These are phyloP conservation scores for Cyathus striatus DNA, from an alignment of 768 basidiomycete genomes.

Conservation along the genomic window DNA sequence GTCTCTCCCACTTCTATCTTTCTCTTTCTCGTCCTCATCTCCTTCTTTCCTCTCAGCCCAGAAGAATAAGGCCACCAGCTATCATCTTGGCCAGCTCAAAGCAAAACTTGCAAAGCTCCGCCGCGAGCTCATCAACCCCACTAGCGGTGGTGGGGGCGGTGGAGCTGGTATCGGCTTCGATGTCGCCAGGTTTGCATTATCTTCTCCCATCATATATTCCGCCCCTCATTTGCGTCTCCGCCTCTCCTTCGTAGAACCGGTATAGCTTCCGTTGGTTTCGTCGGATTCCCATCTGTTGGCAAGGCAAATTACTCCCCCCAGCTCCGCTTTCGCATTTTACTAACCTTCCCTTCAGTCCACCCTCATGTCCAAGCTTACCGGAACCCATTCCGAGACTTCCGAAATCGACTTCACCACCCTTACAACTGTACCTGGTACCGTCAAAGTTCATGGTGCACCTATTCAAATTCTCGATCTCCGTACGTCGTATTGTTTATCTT, in stretches of 20 bases:
- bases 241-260: constrained; percentile 60
- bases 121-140: constrained; percentile 83
- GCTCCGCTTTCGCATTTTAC: neutral
- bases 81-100: constrained; percentile 94
- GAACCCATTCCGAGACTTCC: constrained; percentile 93
- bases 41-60: constrained; percentile 55
- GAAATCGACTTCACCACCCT: constrained; percentile 97
- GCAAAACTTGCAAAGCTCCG: constrained; percentile 97
- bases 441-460: constrained; percentile 93
- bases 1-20: constrained; percentile 15
- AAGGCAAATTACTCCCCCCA: constrained; percentile 46
- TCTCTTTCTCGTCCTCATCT: constrained; percentile 2
- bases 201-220: neutral
- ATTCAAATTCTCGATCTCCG: constrained; percentile 93
- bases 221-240: too few relatives aligned
- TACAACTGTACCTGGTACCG: constrained; percentile 91
- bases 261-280: constrained; percentile 94
- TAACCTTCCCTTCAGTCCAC: constrained; percentile 54
- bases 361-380: constrained; percentile 92
- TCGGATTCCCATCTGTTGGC: constrained; percentile 91
- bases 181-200: constrained; percentile 59
- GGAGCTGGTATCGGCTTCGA: constrained; percentile 93
- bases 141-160: constrained; percentile 76
- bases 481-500: constrained; percentile 29
- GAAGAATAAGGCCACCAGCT: constrained; percentile 95